Percentiles rank a stretch among this genome's conserved stretches.
phyloP scores from a whole-genome alignment of 2,329 filamentous ascomycete genomes.

The Aureobasidium sp. region DNA sequence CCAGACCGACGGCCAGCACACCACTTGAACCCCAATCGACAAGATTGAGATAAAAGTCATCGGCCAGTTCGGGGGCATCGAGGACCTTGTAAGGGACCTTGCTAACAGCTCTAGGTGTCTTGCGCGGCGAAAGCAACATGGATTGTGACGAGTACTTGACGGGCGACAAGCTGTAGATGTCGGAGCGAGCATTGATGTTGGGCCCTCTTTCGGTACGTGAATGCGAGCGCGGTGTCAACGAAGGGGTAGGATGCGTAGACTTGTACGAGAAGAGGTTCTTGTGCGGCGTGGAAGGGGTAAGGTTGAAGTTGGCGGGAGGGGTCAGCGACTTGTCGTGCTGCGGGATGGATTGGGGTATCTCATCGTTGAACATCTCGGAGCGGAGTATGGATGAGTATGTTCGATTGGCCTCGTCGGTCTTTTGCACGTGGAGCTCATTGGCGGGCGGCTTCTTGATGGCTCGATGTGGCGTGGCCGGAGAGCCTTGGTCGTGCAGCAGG shows the following conservation, averaged over 20 bases:
- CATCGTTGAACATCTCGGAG: constrained; percentile 85
- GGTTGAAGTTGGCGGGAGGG: constrained; percentile 63
- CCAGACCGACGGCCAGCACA: constrained; percentile 84
- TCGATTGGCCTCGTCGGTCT: constrained; percentile 88
- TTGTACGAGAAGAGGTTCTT: constrained; percentile 93
- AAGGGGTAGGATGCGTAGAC: constrained; percentile 74
- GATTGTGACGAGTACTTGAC: constrained; percentile 89
- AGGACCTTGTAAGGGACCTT: constrained; percentile 98
- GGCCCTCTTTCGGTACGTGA: constrained; percentile 73
- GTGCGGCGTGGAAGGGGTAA: constrained; percentile 91
- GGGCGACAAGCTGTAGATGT: constrained; percentile 92
- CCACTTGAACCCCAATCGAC: constrained; percentile 98
- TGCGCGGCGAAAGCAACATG: constrained; percentile 83
- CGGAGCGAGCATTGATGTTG: constrained; percentile 81
- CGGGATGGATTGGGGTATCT: constrained; percentile 73
- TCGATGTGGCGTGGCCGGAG: constrained; percentile 82
- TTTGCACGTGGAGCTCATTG: constrained; percentile 89
- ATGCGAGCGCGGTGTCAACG: constrained; percentile 59
- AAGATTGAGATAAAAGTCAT: constrained; percentile 96
- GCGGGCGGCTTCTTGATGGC: constrained; percentile 78
- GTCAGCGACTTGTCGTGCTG: constrained; percentile 58
- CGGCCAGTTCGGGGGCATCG: constrained; percentile 89
- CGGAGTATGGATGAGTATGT: constrained; percentile 85
- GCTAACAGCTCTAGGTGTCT: constrained; percentile 81
- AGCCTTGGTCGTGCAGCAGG: constrained; percentile 84